These are phyloP conservation scores for Coemansia sp. DNA, from an alignment of 192 early-diverging fungal species.

Conservation along the genomic window DNA sequence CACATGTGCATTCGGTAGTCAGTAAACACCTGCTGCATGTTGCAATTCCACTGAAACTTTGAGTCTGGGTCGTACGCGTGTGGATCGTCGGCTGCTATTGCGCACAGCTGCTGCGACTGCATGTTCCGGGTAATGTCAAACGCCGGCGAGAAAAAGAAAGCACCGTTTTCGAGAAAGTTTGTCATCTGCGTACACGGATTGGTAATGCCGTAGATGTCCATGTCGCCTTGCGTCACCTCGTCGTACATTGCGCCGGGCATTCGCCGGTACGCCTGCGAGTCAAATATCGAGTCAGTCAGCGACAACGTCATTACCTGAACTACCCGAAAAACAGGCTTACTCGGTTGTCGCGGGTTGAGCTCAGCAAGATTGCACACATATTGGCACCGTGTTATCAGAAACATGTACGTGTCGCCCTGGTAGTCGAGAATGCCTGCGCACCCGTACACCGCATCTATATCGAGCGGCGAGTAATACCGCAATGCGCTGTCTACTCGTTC, in stretches of 20 bases:
- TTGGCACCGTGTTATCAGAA: constrained; percentile 65
- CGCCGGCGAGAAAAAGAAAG: constrained; percentile 89
- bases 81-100: constrained; percentile 36
- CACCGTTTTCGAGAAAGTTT: constrained; percentile 79
- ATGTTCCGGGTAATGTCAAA: constrained; percentile 85
- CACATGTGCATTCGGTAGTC: constrained; percentile 77
- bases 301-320: constrained; percentile 75
- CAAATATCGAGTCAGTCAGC: constrained; percentile 70
- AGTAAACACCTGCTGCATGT: constrained; percentile 77
- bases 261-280: constrained; percentile 50
- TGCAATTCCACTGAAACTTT: constrained; percentile 92
- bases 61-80: constrained; percentile 55
- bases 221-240: constrained; percentile 43
- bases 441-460: constrained; percentile 50
- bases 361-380: constrained; percentile 61
- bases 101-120: constrained; percentile 63
- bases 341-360: constrained; percentile 54
- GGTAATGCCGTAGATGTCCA: constrained; percentile 35
- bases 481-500: constrained; percentile 19
- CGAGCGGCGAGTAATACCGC: constrained; percentile 37
- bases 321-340: constrained; percentile 60
- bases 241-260: constrained; percentile 47
- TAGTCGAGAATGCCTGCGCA: constrained; percentile 50
- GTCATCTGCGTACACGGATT: constrained; percentile 79
- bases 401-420: constrained; percentile 67